Percentiles rank a stretch among this genome's conserved stretches.
Conservation (phyloP, 352 stramenopile genomes). For the Globisporangium echinulatum region DNA sequence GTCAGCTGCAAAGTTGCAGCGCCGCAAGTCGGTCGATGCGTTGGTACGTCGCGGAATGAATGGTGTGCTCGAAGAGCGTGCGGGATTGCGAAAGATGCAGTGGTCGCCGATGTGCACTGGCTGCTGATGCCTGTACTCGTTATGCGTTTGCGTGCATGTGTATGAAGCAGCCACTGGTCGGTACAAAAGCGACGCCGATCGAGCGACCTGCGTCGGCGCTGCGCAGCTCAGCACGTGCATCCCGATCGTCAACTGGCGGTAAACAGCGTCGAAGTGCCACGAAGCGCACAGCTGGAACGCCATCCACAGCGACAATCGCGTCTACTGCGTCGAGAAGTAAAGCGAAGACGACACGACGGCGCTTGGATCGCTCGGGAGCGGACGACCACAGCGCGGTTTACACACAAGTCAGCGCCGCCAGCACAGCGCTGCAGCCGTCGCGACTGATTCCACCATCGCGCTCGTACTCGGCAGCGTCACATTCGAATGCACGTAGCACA, state of each 20-base stretch:
- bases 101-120: not conserved
- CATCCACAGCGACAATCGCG: not conserved
- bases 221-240: not conserved
- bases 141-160: not conserved
- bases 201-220: not conserved
- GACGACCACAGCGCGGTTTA: not conserved
- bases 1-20: conserved; percentile 1
- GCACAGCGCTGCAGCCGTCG: conserved; percentile 1
- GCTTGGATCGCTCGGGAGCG: not conserved
- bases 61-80: not conserved
- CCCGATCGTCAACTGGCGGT: not conserved
- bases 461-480: conserved; percentile 3
- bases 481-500: not conserved
- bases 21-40: not conserved
- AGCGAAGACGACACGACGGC: not conserved
- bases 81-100: not conserved
- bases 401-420: not conserved
- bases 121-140: not conserved
- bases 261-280: not conserved
- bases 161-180: not conserved
- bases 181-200: not conserved
- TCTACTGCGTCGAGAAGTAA: not conserved
- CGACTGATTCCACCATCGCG: conserved; percentile 17
- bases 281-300: not conserved
- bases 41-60: not conserved